Evolutionary conservation across 2,329 filamentous ascomycete genomes (phyloP), one percentile per base, ranked within the genome.

Genomic region (Onygenales sp.): DNA sequence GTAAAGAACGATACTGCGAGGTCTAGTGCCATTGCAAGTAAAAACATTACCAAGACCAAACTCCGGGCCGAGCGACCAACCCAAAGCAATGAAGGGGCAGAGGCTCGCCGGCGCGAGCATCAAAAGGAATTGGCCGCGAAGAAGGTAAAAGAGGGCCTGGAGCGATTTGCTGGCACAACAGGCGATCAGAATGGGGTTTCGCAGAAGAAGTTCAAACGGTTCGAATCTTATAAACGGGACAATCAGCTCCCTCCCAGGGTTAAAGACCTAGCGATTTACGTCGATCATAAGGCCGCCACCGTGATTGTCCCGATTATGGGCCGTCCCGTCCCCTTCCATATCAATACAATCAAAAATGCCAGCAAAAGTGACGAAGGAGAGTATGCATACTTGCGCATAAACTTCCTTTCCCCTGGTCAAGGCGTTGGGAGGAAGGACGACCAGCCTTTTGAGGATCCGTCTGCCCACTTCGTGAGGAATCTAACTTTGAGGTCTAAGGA

Each of bases 171-270:
- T 42, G 89, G 95, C 64, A 87, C 88, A 0, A 91, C 87, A 0
- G 86, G 84, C 54, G 88, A 86, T 54, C 79, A 92, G 58, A 93
- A 95, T 64, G 93, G 92, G 36, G 84, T 85, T n/a, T 86, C 93
- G 60, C 86, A 94, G 68, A 97, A 97, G 78, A 95, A 92, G 73
- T 97, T 98, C 78, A 97, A 97, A 76, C 88, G 90, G 53, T 98
- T 97, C 66, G 93, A 98, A 70, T 98, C 93, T 0, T 98, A 98
- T 76, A 98, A 97, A 77, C 84, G 92, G 56, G 93, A 97, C 69
- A 95, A 94, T 62, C 92, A 97, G 69, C 83, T 98, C 52, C 93
- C 93, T 1, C 67, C 80, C 11, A 85, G 84, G 64, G 84, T 95
- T 59, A 86, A 87, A 67, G 92, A 95, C 62, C 77, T 97, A 53